These are phyloP conservation scores for Flaveria sonorensis DNA, from an alignment of 129 eudicot genomes.

Conservation along the genomic window DNA sequence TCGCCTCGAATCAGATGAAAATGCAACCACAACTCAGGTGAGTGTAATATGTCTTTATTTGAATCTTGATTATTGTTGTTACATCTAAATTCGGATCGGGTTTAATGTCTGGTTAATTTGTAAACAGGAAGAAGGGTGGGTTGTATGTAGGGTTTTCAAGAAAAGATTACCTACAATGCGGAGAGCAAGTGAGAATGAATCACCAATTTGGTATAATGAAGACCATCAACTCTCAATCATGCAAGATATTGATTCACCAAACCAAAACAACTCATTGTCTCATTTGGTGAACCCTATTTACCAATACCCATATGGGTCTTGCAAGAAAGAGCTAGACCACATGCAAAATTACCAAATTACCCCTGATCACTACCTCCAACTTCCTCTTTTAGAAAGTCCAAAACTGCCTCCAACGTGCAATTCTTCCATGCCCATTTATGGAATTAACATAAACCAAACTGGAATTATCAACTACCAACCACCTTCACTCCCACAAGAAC, in stretches of 20 bases:
- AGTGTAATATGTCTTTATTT: constrained; percentile 20
- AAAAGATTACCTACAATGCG: constrained; percentile 64
- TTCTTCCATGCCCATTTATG: constrained; percentile 46
- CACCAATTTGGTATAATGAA: constrained; percentile 78
- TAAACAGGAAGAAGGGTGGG: constrained; percentile 98
- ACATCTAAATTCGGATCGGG: too few relatives aligned
- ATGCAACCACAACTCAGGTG: constrained; percentile 74
- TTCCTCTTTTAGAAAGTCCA: constrained; percentile 70
- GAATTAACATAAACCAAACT: constrained; percentile 40
- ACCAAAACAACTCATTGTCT: constrained; percentile 46
- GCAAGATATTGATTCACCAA: constrained; percentile 73
- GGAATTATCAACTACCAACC: constrained; percentile 39
- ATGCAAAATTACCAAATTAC: constrained; percentile 51
- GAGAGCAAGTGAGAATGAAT: constrained; percentile 59
- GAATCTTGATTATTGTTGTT: not conserved
- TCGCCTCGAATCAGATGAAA: constrained; percentile 86
- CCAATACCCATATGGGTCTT: constrained; percentile 41
- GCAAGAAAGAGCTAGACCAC: constrained; percentile 60
- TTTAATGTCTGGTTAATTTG: not conserved
- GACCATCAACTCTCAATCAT: constrained; percentile 75
- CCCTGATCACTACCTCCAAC: constrained; percentile 64
- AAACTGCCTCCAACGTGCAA: constrained; percentile 42
- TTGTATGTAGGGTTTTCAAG: constrained; percentile 85
- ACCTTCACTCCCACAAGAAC: constrained; percentile 33
- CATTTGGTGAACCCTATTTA: constrained; percentile 27